Conservation (phyloP, 2,329 filamentous ascomycete genomes). For the Pleurostoma richardsiae region DNA sequence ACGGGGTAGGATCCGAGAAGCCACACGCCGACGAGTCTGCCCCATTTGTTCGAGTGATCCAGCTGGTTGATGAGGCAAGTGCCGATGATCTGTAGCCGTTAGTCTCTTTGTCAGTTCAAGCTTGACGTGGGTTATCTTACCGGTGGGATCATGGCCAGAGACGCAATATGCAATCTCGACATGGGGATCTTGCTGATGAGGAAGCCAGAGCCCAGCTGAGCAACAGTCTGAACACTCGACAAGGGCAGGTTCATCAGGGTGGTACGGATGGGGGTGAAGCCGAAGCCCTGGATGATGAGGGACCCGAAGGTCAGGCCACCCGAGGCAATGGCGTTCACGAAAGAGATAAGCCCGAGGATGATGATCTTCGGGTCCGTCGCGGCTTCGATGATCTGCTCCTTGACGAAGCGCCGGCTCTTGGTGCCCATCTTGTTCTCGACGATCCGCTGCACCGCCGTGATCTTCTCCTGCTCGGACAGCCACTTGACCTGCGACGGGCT, state of each 20-base stretch:
- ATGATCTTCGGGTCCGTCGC: slow-evolving; percentile 15
- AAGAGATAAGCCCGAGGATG: slow-evolving; percentile 17
- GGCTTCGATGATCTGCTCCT: slow-evolving; percentile 15
- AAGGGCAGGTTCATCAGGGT: slow-evolving; percentile 17
- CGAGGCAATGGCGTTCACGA: slow-evolving; percentile 17
- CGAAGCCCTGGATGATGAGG: slow-evolving; percentile 18
- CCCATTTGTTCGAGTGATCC: slow-evolving; percentile 18
- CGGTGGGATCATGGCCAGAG: slow-evolving; percentile 21
- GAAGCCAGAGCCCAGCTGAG: slow-evolving; percentile 14
- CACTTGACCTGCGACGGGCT: slow-evolving; percentile 20
- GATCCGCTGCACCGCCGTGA: slow-evolving; percentile 19
- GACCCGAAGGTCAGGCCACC: slow-evolving; percentile 18
- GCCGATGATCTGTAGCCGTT: slow-evolving; percentile 17
- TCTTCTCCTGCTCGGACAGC: slow-evolving; percentile 20
- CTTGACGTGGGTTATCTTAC: slow-evolving; percentile 8
- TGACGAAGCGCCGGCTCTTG: slow-evolving; percentile 15
- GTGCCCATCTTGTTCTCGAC: slow-evolving; percentile 20
- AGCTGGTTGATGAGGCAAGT: slow-evolving; percentile 23
- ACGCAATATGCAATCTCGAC: slow-evolving; percentile 19
- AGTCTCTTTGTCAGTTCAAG: background rate
- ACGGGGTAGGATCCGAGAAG: slow-evolving; percentile 21
- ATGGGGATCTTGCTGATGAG: slow-evolving; percentile 14
- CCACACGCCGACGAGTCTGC: slow-evolving; percentile 23
- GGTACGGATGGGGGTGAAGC: slow-evolving; percentile 15
- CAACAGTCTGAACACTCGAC: slow-evolving; percentile 14